Base-by-base conservation (phyloP, 2,329 filamentous ascomycete species). In the Aspergillus tanneri region DNA sequence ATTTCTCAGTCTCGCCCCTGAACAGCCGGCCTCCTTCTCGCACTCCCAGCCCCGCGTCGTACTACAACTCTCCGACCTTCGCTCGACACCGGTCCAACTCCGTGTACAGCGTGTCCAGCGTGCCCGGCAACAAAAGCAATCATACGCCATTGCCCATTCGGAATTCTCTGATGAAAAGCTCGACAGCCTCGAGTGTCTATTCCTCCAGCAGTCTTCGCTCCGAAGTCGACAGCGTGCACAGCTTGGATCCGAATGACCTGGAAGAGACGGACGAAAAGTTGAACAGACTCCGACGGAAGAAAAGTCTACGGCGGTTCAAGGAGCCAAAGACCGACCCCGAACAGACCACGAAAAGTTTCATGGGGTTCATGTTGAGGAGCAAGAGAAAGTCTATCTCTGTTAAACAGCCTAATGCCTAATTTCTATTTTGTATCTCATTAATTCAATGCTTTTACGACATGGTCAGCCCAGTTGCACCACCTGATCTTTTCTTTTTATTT, bases 191-290 rank as follows among this genome's bases (percentile, higher is more conserved):
- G 5, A 65, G 63, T 39, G 49, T 64, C 2, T 47, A 58, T 37
- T 68, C 64, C 0, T 44, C 59, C n/a, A 65, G 54, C 46, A 66
- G 61, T 25, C 51, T 67, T 10, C 62, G 59, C 4, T 64, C 64
- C 0, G 65, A 66, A 27, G 50, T 62, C 25, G 61, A 59, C 28
- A 54, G 45, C 32, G 18, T 49, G 12, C 41, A 37, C 36, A 52
- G 38, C 9, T 3, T 53, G 24, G 52, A 58, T 6, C 47, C 37
- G 30, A 25, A 46, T 30, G 49, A 53, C 7, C 37, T 34, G 23
- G 37, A 49, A 8, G 46, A 55, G 35, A 14, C 44, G 2, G 50
- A 53, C 9, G 21, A 27, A 28, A 54, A 56, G 46, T 22, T 41
- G 16, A 48, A 43, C 5, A 24, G 24, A 10, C 30, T 34, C 11